Percentiles rank a stretch among this genome's conserved stretches.
phyloP scores from a whole-genome alignment of 2,329 filamentous ascomycete genomes.

The Chaetomiaceae sp. region DNA sequence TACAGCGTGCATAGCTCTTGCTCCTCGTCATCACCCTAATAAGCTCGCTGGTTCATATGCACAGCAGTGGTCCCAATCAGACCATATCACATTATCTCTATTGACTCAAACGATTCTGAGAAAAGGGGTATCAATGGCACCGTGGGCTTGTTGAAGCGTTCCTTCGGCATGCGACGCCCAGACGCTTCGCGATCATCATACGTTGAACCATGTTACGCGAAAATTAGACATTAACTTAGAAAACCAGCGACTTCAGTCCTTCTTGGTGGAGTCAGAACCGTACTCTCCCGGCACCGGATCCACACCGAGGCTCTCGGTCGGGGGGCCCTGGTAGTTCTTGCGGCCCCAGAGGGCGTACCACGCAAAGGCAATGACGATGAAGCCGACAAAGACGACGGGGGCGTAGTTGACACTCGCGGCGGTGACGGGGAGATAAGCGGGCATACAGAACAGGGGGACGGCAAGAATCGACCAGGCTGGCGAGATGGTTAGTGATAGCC shows the following conservation, averaged over 20 bases:
- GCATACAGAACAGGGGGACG: slow-evolving; percentile 72
- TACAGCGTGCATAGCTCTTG: no score
- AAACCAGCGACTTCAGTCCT: slow-evolving; percentile 7
- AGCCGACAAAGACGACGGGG: slow-evolving; percentile 66
- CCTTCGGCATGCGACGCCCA: slow-evolving; percentile 13
- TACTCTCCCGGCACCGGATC: neutral
- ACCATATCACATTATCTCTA: no score
- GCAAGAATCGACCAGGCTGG: slow-evolving; percentile 62
- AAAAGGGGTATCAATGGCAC: slow-evolving; percentile 1
- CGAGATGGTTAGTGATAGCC: neutral
- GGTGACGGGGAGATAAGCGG: slow-evolving; percentile 56
- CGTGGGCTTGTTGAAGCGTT: slow-evolving; percentile 7
- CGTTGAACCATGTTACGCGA: slow-evolving; percentile 10
- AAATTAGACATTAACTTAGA: slow-evolving; percentile 1
- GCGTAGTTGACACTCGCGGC: slow-evolving; percentile 65
- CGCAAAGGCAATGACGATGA: slow-evolving; percentile 52
- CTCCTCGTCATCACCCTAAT: no score
- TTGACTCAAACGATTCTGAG: neutral
- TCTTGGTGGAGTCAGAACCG: slow-evolving; percentile 6
- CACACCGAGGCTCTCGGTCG: slow-evolving; percentile 31
- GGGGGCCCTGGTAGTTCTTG: slow-evolving; percentile 62
- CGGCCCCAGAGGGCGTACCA: slow-evolving; percentile 70
- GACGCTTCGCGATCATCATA: slow-evolving; percentile 13
- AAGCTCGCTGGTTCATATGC: no score
- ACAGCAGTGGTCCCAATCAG: no score